phyloP scores from a whole-genome alignment of 225 moss, liverwort and hornwort genomes.

The Climacium dendroides region DNA sequence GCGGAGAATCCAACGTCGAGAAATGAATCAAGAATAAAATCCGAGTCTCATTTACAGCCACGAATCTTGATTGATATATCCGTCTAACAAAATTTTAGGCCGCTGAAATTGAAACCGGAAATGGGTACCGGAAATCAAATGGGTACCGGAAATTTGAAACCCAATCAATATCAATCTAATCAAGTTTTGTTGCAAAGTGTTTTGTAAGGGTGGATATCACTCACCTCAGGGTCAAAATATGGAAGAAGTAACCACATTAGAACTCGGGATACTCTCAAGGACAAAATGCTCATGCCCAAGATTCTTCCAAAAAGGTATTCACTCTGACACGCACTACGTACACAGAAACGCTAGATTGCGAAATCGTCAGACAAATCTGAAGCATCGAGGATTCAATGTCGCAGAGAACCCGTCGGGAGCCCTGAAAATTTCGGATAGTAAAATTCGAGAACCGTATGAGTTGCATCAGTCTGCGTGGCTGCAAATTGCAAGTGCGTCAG shows the following conservation, averaged over 20 bases:
- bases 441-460: not conserved
- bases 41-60: not conserved
- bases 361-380: not conserved
- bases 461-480: not conserved
- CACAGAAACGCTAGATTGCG: not conserved
- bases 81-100: not conserved
- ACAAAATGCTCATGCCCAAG: not conserved
- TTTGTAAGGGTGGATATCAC: not conserved
- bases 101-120: not conserved
- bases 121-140: not conserved
- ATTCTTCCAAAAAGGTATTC: not conserved
- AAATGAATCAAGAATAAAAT: not conserved
- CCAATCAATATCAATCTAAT: not conserved
- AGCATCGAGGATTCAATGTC: not conserved
- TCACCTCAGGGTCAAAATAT: not conserved
- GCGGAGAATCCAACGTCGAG: not conserved
- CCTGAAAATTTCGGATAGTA: not conserved
- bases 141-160: not conserved
- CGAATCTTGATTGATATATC: not conserved
- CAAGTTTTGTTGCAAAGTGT: not conserved
- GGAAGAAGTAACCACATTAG: not conserved
- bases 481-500: not conserved
- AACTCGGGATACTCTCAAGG: not conserved
- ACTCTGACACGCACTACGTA: not conserved
- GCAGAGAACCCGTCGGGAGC: not conserved